phyloP scores from a whole-genome alignment of 306 rosid species.

The Senna siamea region DNA sequence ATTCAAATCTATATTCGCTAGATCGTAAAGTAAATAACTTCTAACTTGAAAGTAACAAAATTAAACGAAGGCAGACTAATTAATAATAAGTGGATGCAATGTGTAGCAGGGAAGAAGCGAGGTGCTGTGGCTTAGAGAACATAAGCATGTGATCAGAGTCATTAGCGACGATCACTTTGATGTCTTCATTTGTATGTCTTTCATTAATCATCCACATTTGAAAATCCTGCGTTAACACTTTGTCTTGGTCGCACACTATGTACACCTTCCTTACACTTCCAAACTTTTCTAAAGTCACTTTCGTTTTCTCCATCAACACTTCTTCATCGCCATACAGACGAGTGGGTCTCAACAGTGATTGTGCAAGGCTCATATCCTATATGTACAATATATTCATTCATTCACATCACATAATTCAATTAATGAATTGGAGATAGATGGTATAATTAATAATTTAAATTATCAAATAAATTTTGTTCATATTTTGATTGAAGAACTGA shows the following conservation, averaged over 20 bases:
- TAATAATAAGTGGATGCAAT: conserved; percentile 37
- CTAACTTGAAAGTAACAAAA: too few species aligned
- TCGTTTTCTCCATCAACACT: conserved; percentile 6
- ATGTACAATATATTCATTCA: too few species aligned
- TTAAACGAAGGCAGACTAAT: not conserved
- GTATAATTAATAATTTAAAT: too few species aligned
- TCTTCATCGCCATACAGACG: not conserved
- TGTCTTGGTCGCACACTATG: conserved; percentile 49
- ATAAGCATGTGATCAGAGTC: conserved; percentile 62
- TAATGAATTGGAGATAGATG: too few species aligned
- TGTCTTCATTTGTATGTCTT: conserved; percentile 37
- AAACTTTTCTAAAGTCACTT: conserved; percentile 37
- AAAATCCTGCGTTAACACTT: not conserved
- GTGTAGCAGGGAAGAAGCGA: conserved; percentile 40
- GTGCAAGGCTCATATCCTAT: conserved; percentile 49
- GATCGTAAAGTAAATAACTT: too few species aligned
- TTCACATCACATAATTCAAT: too few species aligned
- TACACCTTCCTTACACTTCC: conserved; percentile 48
- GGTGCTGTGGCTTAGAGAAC: conserved; percentile 45
- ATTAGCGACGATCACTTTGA: conserved; percentile 40
- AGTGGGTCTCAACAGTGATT: conserved; percentile 38
- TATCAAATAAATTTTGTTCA: too few species aligned
- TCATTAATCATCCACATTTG: conserved; percentile 44
- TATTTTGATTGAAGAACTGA: too few species aligned
- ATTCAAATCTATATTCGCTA: too few species aligned